phyloP scores from a whole-genome alignment of 1,284 basidiomycete genomes.

The Kwoniella shivajii region DNA sequence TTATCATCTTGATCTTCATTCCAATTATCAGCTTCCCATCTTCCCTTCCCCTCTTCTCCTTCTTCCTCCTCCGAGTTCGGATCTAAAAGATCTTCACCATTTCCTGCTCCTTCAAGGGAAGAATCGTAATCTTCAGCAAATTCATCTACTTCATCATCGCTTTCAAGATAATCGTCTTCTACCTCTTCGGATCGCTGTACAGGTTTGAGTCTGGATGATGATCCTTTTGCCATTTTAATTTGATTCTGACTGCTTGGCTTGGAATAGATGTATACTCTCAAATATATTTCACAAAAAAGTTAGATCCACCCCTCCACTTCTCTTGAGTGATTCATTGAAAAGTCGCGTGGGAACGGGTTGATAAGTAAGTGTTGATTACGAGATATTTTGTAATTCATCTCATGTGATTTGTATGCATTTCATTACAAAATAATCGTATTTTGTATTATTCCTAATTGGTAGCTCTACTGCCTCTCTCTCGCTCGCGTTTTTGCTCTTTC shows the following conservation, averaged over 20 bases:
- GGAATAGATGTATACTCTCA: neutral
- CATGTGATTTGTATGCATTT: too few species aligned
- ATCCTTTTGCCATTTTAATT: constrained; percentile 13
- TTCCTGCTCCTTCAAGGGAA: neutral
- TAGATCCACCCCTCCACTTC: neutral
- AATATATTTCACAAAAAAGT: neutral
- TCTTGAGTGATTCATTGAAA: neutral
- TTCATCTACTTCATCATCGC: constrained; percentile 52
- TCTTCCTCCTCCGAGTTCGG: constrained; percentile 56
- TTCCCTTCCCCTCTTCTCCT: constrained; percentile 34
- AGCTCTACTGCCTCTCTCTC: neutral
- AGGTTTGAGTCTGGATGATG: constrained; percentile 4
- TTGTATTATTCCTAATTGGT: too few species aligned
- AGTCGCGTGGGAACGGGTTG: too few species aligned
- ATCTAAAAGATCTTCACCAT: constrained; percentile 27
- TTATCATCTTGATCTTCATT: constrained; percentile 27
- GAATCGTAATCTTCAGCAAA: constrained; percentile 45
- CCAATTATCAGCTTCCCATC: constrained; percentile 51
- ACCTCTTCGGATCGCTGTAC: neutral
- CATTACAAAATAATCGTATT: too few species aligned
- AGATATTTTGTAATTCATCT: too few species aligned
- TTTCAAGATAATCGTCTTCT: constrained; percentile 41
- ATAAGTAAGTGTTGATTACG: too few species aligned
- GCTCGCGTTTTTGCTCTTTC: constrained; percentile 1
- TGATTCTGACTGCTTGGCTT: neutral